Evolutionary conservation across 257 asterid genomes (phyloP).

Genomic region (Coffea canephora): DNA sequence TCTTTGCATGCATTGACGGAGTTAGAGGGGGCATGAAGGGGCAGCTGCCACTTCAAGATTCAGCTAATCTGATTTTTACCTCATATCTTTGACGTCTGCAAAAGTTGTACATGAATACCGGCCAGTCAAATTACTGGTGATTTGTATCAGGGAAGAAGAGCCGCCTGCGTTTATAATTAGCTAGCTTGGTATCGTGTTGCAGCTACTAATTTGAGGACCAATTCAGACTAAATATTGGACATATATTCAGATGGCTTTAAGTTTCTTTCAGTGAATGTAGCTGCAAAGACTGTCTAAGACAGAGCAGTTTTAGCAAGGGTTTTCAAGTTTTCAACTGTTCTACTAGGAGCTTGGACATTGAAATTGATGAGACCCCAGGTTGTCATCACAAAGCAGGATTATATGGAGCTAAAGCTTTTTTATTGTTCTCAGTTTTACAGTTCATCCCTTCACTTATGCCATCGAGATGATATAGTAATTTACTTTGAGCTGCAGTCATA

Average conservation of each 20-base stretch:
- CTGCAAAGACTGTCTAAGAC: not conserved
- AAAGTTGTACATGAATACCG: too few relatives aligned
- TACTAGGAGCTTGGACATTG: not conserved
- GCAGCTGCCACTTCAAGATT: not conserved
- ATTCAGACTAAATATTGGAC: not conserved
- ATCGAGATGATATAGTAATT: not conserved
- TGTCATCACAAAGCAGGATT: not conserved
- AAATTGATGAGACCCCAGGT: not conserved
- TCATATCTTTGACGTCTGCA: not conserved
- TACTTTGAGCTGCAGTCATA: not conserved
- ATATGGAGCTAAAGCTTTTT: not conserved
- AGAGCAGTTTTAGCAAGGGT: not conserved
- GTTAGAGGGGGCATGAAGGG: not conserved
- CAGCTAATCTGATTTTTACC: not conserved
- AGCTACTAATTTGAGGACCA: not conserved
- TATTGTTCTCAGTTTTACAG: not conserved
- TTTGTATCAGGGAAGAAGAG: not conserved
- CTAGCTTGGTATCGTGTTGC: not conserved
- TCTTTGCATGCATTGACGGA: not conserved
- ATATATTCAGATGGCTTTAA: not conserved
- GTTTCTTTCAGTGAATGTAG: not conserved
- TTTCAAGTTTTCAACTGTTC: not conserved
- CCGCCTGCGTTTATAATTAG: not conserved
- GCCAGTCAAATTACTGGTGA: not conserved
- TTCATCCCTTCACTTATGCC: not conserved